Base-by-base conservation (phyloP, 768 basidiomycete genomes). In the Boletus reticulatus region DNA sequence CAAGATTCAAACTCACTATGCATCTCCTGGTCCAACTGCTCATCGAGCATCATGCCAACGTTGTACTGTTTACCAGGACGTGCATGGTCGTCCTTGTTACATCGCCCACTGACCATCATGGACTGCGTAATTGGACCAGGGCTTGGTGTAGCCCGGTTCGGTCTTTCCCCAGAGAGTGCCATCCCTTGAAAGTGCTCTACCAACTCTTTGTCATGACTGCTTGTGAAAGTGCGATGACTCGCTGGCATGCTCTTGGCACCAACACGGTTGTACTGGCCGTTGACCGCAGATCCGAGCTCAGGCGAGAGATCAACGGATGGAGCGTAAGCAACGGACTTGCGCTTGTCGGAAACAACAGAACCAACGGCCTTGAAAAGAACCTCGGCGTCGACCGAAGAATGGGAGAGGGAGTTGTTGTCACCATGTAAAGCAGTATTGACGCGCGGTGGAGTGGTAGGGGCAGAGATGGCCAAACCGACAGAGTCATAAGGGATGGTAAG, bases 191-290 rank as follows among this genome's bases (percentile, higher is more conserved):
- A 76, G 62, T 91, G 88, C 48, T 80, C 78, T 16, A 86, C 87
- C 60, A 93, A 74, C 55, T 93, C 89, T 56, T 92, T 90, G 58
- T 93, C 92, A 55, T 89, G 87, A 62, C 85, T 87, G 66, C 92
- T 94, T 17, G 92, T 89, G 4, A 92, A 94, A 12, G 89, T 92
- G 55, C 92, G 86, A 57, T 92, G 84, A 64, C 92, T 93, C 14
- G 92, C 90, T 38, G 92, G 92, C 92, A 94, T 94, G 66, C 91
- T 93, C 75, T 91, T 93, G 6, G 92, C 90, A 50, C 89, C 91
- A 31, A 80, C 84, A 56, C 90, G 85, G 47, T 79, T 76, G 65
- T 83, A 88, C 64, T 83, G 81, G 50, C 80, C 80, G 43, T 81
- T 81, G 48, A 70, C 57, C 43, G 70, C 72, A 16, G 75, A 74